phyloP scores from a whole-genome alignment of 192 early-diverging fungal species.

The Chytriomyces sp. region DNA sequence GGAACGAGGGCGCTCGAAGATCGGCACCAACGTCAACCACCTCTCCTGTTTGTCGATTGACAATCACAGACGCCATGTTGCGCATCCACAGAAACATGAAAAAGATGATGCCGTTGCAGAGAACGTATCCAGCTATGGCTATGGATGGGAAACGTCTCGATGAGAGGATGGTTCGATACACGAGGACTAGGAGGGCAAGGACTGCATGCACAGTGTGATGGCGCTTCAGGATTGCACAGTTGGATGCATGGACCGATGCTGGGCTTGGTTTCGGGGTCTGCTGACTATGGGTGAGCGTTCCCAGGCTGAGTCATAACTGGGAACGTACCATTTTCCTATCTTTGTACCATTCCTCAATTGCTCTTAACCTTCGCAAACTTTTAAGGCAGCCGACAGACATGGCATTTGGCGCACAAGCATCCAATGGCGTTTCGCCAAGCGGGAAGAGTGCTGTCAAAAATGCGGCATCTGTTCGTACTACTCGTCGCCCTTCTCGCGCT shows the following conservation, averaged over 20 bases:
- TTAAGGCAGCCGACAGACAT: too few species aligned
- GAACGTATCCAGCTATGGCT: background rate
- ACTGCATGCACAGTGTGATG: background rate
- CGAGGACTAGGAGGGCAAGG: background rate
- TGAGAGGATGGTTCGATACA: background rate
- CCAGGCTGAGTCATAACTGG: too few species aligned
- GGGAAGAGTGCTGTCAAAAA: too few species aligned
- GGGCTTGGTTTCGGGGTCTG: too few species aligned
- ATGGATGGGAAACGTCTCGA: background rate
- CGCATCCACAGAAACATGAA: background rate
- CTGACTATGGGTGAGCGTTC: too few species aligned
- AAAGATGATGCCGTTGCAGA: background rate
- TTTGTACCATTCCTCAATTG: too few species aligned
- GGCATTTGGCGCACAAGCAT: too few species aligned
- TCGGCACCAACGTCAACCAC: background rate
- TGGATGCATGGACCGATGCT: too few species aligned
- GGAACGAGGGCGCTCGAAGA: background rate
- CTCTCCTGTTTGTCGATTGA: background rate
- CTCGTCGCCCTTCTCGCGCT: constrained; percentile 29
- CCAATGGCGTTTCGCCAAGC: too few species aligned
- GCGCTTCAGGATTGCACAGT: background rate
- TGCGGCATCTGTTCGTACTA: background rate
- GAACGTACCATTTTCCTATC: too few species aligned
- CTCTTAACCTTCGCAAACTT: too few species aligned
- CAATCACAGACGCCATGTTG: background rate